phyloP scores from a whole-genome alignment of 345 rosid species.

The Rhodamnia argentea region DNA sequence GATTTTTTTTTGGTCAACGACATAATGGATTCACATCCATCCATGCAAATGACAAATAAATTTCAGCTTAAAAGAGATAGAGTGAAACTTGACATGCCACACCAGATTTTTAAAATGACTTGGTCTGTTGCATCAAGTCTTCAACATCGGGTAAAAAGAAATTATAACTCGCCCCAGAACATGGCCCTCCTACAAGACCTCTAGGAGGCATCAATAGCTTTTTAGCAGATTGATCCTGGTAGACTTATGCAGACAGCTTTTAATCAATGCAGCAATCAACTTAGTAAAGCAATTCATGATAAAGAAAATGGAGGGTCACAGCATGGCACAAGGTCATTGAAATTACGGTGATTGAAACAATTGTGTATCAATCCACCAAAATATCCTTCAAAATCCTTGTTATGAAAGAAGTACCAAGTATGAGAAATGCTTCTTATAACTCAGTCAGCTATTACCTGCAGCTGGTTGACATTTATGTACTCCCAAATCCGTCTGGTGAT shows the following conservation, averaged over 20 bases:
- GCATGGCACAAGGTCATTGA: not conserved
- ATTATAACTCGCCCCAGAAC: not conserved
- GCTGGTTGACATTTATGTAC: slow-evolving; percentile 19
- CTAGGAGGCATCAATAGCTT: not conserved
- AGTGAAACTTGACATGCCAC: not conserved
- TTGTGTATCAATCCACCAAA: not conserved
- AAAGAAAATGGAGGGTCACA: not conserved
- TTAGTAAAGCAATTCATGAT: not conserved
- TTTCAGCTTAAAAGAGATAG: not conserved
- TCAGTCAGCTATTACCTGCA: slow-evolving; percentile 9
- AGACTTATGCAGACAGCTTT: not conserved
- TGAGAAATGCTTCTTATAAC: not conserved
- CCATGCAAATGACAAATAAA: not conserved
- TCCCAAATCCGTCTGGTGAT: slow-evolving; percentile 17
- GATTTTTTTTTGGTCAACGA: no score
- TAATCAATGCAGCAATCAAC: not conserved
- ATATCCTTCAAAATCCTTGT: not conserved
- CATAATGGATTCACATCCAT: not conserved
- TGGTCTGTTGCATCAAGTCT: not conserved
- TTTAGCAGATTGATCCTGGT: not conserved
- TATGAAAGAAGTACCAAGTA: not conserved
- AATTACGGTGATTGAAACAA: not conserved
- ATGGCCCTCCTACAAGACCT: not conserved
- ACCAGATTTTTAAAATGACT: not conserved
- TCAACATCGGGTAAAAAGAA: not conserved